These are phyloP conservation scores for Carex kokanica DNA, from an alignment of 176 grass and related monocot species.

Conservation along the genomic window DNA sequence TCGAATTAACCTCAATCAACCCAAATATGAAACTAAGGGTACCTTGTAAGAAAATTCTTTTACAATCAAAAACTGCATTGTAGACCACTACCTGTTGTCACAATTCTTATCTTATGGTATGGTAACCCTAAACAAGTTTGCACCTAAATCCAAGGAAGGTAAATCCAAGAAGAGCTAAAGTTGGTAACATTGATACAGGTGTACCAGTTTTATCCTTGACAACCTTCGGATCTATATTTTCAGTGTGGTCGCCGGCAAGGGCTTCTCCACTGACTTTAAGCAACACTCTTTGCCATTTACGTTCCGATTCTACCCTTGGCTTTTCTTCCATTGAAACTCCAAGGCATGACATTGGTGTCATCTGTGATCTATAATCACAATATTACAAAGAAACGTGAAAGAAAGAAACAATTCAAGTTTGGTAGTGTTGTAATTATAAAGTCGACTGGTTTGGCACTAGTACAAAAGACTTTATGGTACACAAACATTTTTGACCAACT, in stretches of 20 bases:
- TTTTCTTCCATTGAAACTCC: conserved; percentile 52
- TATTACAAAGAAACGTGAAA: conserved; percentile 6
- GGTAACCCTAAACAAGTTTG: conserved; percentile 1
- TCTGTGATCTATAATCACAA: conserved; percentile 21
- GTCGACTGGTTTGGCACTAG: not conserved
- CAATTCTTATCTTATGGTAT: not conserved
- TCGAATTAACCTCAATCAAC: not conserved
- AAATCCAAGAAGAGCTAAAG: not conserved
- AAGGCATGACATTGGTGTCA: conserved; percentile 46
- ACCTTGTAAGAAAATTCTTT: not conserved
- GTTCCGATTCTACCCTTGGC: conserved; percentile 41
- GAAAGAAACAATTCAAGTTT: not conserved
- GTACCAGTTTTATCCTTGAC: not conserved
- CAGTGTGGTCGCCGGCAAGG: conserved; percentile 68
- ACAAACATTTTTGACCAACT: not conserved
- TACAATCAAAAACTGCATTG: not conserved
- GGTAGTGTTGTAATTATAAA: not conserved
- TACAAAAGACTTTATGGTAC: not conserved
- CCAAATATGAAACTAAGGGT: not conserved
- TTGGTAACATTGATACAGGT: not conserved
- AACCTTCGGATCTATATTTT: conserved; percentile 93
- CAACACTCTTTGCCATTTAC: conserved; percentile 86
- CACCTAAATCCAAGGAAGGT: not conserved
- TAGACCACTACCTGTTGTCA: not conserved
- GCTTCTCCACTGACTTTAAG: conserved; percentile 98